A percentile compares a stretch with the other conserved stretches of the same genome.
Evolutionary conservation across 495 filamentous ascomycete genomes (phyloP).

Genomic region (Trichoderma parareesei): DNA sequence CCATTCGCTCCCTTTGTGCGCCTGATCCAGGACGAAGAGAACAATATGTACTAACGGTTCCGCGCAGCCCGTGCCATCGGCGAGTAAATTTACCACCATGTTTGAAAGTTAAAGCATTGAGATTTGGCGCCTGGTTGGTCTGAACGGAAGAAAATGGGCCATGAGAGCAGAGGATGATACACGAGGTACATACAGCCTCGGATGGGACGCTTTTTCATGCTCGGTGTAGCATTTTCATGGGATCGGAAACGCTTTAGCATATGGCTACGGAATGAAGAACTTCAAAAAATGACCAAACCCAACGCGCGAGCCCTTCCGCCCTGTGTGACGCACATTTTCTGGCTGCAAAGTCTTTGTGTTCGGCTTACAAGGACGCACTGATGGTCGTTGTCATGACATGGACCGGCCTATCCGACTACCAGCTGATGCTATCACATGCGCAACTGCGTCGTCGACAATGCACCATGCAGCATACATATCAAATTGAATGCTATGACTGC

Average conservation of each 20-base stretch:
- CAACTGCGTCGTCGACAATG: neutral
- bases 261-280: constrained; percentile 13
- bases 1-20: neutral
- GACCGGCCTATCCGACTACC: neutral
- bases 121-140: constrained; percentile 12
- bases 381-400: neutral
- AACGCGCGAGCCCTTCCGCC: neutral
- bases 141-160: constrained; percentile 4
- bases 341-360: neutral
- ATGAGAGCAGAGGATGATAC: constrained; percentile 5
- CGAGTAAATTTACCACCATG: constrained; percentile 10
- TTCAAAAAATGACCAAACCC: constrained; percentile 7
- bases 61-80: constrained; percentile 9
- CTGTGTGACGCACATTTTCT: neutral
- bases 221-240: constrained; percentile 10
- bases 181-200: constrained; percentile 6
- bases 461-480: neutral
- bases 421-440: neutral
- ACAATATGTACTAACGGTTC: neutral
- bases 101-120: constrained; percentile 8
- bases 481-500: neutral
- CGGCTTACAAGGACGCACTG: neutral
- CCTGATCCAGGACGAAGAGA: neutral
- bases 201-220: constrained; percentile 11
- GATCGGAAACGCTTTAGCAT: constrained; percentile 11